Evolutionary conservation across 2,329 filamentous ascomycete species (phyloP), one percentile per base, ranked within the genome.

Genomic region (Penicillium paneum): DNA sequence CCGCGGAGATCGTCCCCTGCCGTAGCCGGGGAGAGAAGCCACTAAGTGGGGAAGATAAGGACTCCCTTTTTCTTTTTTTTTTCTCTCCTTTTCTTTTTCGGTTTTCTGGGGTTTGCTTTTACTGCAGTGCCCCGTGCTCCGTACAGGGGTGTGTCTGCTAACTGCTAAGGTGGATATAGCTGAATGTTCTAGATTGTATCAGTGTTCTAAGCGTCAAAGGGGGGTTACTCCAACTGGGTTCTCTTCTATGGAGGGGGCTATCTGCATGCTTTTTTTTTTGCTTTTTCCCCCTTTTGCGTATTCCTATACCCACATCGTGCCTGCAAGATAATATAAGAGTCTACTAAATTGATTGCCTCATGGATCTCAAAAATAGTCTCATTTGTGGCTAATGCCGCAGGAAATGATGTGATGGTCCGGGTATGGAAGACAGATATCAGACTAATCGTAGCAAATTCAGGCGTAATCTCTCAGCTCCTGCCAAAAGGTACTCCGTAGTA

Each of bases 1-100:
- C 62, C 62, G 62, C 62, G 62, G 62, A 64, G 60, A 64, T 63
- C 61, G 51, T 51, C 49, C 36, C 52, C 54, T 59, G 56, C 58
- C 60, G 61, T 49, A 41, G 31, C 44, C 38, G 40, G 52, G 52
- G 42, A 48, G 47, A 19, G 34, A 34, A 34, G 31, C 38, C 48
- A 41, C 54, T 39, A 46, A 46, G 45, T 56, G 50, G 44, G 34
- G 54, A 47, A 45, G 41, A 46, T 49, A 54, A 41, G 43, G 17
- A 1, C 26, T 8, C 4, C 26, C n/a, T 7, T 17, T 44, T 12
- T 13, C 5, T 32, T 32, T 43, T 21, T 13, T 36, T 51, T 39
- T 29, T 11, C n/a, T 8, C 13, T 19, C 12, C 13, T 19, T 36
- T 24, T 15, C 4, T 10, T 29, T 19, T 12, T 8, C 8, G 21